Percentiles rank a stretch among this genome's conserved stretches.
Conservation (phyloP, 306 rosid genomes). For the Quercus parvula region DNA sequence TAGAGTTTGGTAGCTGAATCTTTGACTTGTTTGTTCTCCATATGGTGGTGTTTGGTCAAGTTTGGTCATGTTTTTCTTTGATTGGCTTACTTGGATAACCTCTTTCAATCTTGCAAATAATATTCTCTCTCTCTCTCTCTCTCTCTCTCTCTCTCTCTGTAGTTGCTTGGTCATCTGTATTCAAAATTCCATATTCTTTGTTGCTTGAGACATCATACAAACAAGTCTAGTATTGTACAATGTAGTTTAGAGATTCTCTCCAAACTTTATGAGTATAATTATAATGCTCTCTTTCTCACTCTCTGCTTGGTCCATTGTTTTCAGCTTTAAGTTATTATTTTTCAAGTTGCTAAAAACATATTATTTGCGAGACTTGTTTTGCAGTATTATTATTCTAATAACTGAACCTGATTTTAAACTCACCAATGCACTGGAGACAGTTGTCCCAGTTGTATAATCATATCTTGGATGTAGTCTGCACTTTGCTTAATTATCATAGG, state of each 20-base stretch:
- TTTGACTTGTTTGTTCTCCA: constrained; percentile 8
- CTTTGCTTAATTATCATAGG: background rate
- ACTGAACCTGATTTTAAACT: background rate
- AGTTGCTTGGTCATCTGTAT: background rate
- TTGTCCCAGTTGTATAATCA: background rate
- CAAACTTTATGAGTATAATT: background rate
- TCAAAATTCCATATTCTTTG: background rate
- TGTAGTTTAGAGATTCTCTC: background rate
- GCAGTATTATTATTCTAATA: background rate
- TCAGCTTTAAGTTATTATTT: background rate
- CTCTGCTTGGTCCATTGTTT: background rate
- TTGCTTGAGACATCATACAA: background rate
- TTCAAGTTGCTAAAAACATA: background rate
- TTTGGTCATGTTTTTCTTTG: constrained; percentile 17
- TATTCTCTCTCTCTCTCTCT: background rate
- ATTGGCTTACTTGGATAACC: constrained; percentile 5
- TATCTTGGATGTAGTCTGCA: background rate
- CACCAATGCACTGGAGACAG: background rate
- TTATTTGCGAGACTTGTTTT: background rate
- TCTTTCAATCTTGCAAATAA: constrained; percentile 1
- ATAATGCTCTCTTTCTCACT: background rate
- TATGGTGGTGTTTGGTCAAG: constrained; percentile 8
- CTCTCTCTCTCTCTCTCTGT: background rate
- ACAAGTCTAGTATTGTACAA: background rate
- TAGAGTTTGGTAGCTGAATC: constrained; percentile 16